Evolutionary conservation across 192 early-diverging fungal species (phyloP).

Genomic region (Dissophora globulifera): DNA sequence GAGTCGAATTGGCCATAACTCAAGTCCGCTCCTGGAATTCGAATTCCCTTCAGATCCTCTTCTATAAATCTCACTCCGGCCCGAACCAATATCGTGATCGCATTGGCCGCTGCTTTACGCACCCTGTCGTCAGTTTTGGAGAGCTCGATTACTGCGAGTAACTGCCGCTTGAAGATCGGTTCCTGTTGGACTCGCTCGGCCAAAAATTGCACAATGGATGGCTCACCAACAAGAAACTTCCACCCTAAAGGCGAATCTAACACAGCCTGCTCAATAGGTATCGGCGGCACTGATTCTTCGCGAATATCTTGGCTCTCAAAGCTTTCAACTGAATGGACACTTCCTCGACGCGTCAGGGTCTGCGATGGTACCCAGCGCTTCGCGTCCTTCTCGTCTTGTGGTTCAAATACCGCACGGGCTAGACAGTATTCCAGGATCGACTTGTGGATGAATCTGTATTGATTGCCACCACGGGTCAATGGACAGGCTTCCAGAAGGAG

Average conservation of each 20-base stretch:
- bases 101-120: slow-evolving; percentile 5
- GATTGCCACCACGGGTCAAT: background rate
- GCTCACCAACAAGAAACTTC: background rate
- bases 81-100: slow-evolving; percentile 9
- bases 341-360: background rate
- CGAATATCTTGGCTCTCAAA: background rate
- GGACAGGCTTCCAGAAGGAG: slow-evolving; percentile 4
- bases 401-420: slow-evolving; percentile 1
- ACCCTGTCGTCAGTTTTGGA: background rate
- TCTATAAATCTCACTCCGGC: background rate
- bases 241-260: background rate
- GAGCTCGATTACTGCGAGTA: slow-evolving; percentile 1
- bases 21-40: slow-evolving; percentile 14
- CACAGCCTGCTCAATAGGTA: too few species aligned
- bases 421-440: slow-evolving; percentile 14
- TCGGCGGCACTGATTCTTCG: background rate
- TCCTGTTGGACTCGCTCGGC: slow-evolving; percentile 4
- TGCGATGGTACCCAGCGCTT: background rate
- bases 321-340: background rate
- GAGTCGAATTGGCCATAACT: slow-evolving; percentile 16
- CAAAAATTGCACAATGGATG: slow-evolving; percentile 3
- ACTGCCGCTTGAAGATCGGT: background rate
- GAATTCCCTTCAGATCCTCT: slow-evolving; percentile 5
- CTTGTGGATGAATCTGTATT: slow-evolving; percentile 9
- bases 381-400: background rate